Percentiles rank a stretch among this genome's conserved stretches.
phyloP scores from a whole-genome alignment of 176 grass and related monocot species.

The Zoysia japonica region DNA sequence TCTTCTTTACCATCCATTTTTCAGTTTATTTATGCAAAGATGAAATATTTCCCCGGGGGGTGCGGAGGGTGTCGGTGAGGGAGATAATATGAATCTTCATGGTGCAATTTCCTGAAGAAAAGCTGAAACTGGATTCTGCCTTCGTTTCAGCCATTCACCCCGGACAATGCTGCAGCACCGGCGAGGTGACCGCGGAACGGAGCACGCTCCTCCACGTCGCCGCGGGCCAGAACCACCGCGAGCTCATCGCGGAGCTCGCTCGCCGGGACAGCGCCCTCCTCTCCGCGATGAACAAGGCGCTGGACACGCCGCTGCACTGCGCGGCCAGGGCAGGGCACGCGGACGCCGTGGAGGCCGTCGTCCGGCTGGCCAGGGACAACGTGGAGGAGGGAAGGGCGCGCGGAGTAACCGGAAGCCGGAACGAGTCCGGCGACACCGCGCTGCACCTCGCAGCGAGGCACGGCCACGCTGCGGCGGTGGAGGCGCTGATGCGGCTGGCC shows the following conservation, averaged over 20 bases:
- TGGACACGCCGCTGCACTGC: conserved; percentile 53
- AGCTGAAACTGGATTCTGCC: not conserved
- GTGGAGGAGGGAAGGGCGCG: conserved; percentile 2
- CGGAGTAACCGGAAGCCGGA: not conserved
- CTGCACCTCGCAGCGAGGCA: conserved; percentile 46
- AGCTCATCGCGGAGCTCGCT: conserved; percentile 33
- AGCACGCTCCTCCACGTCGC: conserved; percentile 56
- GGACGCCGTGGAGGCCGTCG: not conserved
- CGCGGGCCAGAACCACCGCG: conserved; percentile 11
- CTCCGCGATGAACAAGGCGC: not conserved
- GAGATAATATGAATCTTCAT: not conserved
- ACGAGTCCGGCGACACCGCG: conserved; percentile 40
- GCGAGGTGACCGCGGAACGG: conserved; percentile 31
- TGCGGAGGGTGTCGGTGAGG: too few species aligned
- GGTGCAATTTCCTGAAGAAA: not conserved
- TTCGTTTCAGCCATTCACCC: not conserved
- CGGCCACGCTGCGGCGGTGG: not conserved
- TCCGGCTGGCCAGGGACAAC: not conserved
- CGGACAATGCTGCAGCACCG: conserved; percentile 13
- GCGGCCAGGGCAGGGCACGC: conserved; percentile 28
- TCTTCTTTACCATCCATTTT: not conserved
- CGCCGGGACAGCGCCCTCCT: conserved; percentile 7
- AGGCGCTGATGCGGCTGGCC: conserved; percentile 17
- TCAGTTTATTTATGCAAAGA: not conserved
- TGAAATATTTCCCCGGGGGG: not conserved